phyloP scores from a whole-genome alignment of 495 filamentous ascomycete genomes.

The Oleoguttula mirabilis region DNA sequence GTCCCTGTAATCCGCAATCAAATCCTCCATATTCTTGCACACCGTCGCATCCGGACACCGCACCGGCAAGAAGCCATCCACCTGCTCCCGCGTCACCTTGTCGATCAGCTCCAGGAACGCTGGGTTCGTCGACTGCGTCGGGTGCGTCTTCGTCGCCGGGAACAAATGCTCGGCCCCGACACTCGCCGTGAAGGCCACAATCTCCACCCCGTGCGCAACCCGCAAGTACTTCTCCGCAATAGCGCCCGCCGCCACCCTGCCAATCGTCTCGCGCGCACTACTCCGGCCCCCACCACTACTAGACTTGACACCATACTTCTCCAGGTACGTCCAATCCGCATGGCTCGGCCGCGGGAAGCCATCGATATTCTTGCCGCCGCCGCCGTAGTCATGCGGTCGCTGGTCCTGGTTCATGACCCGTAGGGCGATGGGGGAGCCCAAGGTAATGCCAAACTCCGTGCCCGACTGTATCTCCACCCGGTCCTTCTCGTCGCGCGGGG shows the following conservation, averaged over 20 bases:
- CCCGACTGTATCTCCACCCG: conserved; percentile 85
- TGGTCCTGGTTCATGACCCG: conserved; percentile 87
- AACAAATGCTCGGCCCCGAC: conserved; percentile 76
- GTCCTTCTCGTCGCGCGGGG: conserved; percentile 89
- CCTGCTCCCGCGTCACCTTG: conserved; percentile 59
- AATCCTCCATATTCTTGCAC: conserved; percentile 59
- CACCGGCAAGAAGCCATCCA: conserved; percentile 73
- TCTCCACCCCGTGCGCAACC: conserved; percentile 72
- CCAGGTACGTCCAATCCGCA: conserved; percentile 92
- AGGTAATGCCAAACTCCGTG: conserved; percentile 81
- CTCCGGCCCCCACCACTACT: conserved; percentile 85
- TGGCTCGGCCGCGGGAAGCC: conserved; percentile 82
- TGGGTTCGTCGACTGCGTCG: conserved; percentile 66
- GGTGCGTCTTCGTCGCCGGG: conserved; percentile 56
- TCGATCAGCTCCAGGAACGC: conserved; percentile 67
- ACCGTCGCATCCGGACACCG: conserved; percentile 65
- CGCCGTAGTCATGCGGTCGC: conserved; percentile 81
- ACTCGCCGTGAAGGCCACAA: conserved; percentile 80
- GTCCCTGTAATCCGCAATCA: conserved; percentile 71
- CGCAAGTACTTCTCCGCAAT: conserved; percentile 89
- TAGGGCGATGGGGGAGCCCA: conserved; percentile 86
- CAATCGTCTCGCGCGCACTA: conserved; percentile 89
- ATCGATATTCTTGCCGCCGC: conserved; percentile 69
- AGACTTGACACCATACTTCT: conserved; percentile 95
- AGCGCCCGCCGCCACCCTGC: conserved; percentile 85